These are phyloP conservation scores for Meyerozyma carpophila DNA, from an alignment of 1,139 yeast species.

Conservation along the genomic window DNA sequence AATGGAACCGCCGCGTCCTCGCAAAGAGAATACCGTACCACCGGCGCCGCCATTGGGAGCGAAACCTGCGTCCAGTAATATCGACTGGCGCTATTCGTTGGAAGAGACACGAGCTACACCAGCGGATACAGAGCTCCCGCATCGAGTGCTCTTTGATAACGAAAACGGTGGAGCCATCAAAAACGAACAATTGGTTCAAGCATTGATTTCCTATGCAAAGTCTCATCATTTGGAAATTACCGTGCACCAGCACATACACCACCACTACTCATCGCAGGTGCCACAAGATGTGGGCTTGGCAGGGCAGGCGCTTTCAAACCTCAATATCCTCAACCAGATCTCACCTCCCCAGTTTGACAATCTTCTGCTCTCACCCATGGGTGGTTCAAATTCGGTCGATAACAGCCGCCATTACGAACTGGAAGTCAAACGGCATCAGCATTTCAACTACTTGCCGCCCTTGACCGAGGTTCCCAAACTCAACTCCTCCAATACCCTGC, in stretches of 20 bases:
- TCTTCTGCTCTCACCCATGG: constrained; percentile 2
- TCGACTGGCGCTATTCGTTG: constrained; percentile 33
- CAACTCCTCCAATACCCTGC: constrained; percentile 41
- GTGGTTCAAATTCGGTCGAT: neutral
- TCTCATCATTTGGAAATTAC: constrained; percentile 56
- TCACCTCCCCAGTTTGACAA: constrained; percentile 2
- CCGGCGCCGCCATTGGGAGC: constrained; percentile 2
- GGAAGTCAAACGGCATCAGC: constrained; percentile 41
- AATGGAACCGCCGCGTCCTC: too few species aligned
- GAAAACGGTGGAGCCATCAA: constrained; percentile 43
- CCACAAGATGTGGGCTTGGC: constrained; percentile 5
- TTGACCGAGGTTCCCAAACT: constrained; percentile 66
- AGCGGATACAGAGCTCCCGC: constrained; percentile 8
- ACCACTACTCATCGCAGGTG: constrained; percentile 47
- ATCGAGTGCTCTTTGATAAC: constrained; percentile 24
- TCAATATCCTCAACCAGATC: neutral
- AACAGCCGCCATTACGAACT: neutral
- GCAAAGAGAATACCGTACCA: neutral
- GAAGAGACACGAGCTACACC: neutral
- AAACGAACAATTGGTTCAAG: constrained; percentile 49
- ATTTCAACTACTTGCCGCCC: constrained; percentile 70
- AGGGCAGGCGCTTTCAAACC: neutral
- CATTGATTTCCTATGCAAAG: constrained; percentile 58
- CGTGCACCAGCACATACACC: constrained; percentile 82
- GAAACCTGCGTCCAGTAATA: constrained; percentile 2